phyloP scores from a whole-genome alignment of 2,329 filamentous ascomycete species.

The Dryadomyces sulphureus region DNA sequence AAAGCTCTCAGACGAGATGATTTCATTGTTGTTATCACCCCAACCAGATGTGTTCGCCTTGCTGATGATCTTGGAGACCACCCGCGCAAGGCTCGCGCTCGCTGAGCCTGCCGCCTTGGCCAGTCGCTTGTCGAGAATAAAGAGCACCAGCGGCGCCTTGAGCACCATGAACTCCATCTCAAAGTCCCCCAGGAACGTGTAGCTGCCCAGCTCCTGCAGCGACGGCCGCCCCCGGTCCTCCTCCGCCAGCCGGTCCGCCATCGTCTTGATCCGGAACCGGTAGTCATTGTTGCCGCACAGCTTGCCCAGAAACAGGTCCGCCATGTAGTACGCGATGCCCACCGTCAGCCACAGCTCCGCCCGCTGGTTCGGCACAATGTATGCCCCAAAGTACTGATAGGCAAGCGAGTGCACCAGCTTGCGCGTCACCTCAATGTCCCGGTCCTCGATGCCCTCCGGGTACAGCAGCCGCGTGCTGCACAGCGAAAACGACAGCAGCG shows the following conservation, averaged over 20 bases:
- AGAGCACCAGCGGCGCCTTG: slow-evolving; percentile 82
- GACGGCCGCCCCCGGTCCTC: slow-evolving; percentile 72
- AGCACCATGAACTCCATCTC: slow-evolving; percentile 81
- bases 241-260: slow-evolving; percentile 69
- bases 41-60: slow-evolving; percentile 47
- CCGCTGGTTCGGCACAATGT: slow-evolving; percentile 70
- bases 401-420: slow-evolving; percentile 72
- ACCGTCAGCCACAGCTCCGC: slow-evolving; percentile 79
- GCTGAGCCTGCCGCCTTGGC: slow-evolving; percentile 76
- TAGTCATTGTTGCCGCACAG: slow-evolving; percentile 93
- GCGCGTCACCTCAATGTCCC: slow-evolving; percentile 67
- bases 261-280: slow-evolving; percentile 72
- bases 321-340: slow-evolving; percentile 88
- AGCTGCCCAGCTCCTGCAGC: slow-evolving; percentile 62
- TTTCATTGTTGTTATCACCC: slow-evolving; percentile 44
- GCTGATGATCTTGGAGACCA: slow-evolving; percentile 73
- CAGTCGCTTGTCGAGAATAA: slow-evolving; percentile 82
- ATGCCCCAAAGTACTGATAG: slow-evolving; percentile 88
- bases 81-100: slow-evolving; percentile 55
- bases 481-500: slow-evolving; percentile 71
- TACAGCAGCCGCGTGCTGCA: slow-evolving; percentile 79
- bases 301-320: slow-evolving; percentile 79
- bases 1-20: slow-evolving; percentile 64
- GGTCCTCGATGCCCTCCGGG: slow-evolving; percentile 72
- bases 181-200: slow-evolving; percentile 67